phyloP scores from a whole-genome alignment of 306 rosid genomes.

The Castanea sativa region DNA sequence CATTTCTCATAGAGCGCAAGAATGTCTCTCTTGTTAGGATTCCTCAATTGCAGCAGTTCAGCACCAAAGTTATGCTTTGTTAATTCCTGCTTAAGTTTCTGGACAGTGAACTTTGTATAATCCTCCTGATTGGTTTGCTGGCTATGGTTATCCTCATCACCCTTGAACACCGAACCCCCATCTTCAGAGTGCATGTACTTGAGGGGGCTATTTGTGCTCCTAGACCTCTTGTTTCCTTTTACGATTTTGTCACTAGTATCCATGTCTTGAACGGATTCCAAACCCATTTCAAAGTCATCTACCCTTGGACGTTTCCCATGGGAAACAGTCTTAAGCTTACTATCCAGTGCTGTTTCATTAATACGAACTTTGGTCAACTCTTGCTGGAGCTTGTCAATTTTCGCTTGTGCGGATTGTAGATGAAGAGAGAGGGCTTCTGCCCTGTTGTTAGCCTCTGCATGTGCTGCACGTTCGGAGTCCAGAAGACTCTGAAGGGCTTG shows the following conservation, averaged over 20 bases:
- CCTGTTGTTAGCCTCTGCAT: conserved; percentile 79
- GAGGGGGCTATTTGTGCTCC: conserved; percentile 55
- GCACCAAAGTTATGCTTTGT: conserved; percentile 84
- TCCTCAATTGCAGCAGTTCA: conserved; percentile 73
- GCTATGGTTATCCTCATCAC: conserved; percentile 71
- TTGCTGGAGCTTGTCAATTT: conserved; percentile 82
- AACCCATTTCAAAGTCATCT: conserved; percentile 58
- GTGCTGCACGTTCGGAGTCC: conserved; percentile 91
- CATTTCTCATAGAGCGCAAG: conserved; percentile 77
- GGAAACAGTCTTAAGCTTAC: conserved; percentile 66
- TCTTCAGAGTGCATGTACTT: conserved; percentile 60
- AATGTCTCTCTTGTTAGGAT: conserved; percentile 73
- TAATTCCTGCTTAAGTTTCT: conserved; percentile 86
- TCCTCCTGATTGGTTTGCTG: conserved; percentile 68
- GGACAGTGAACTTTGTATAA: conserved; percentile 73
- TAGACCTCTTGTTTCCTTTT: conserved; percentile 62
- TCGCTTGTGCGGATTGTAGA: conserved; percentile 85
- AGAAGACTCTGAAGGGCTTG: conserved; percentile 78
- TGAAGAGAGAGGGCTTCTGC: conserved; percentile 88
- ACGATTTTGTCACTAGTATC: conserved; percentile 54
- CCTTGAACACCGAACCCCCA: conserved; percentile 80
- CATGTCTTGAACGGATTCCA: conserved; percentile 70
- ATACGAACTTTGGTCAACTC: conserved; percentile 75
- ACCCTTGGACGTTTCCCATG: conserved; percentile 75
- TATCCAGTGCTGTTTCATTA: conserved; percentile 74